phyloP scores from a whole-genome alignment of 2,329 filamentous ascomycete genomes.

The Periconia sp. region DNA sequence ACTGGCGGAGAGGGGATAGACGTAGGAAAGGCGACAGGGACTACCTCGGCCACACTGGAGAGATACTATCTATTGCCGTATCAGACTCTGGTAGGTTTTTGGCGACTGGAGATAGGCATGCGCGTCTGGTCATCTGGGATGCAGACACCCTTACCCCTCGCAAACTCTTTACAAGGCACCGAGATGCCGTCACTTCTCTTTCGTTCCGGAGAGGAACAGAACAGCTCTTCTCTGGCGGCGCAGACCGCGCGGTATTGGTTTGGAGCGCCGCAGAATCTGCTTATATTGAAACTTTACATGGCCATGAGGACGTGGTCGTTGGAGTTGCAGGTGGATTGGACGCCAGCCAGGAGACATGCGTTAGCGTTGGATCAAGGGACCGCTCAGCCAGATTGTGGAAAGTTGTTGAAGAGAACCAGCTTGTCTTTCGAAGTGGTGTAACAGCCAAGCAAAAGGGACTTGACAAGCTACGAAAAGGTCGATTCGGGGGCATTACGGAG shows the following conservation, averaged over 20 bases:
- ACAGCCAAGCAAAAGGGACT: constrained; percentile 46
- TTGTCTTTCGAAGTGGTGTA: constrained; percentile 90
- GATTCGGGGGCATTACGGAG: constrained; percentile 38
- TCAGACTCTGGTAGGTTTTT: constrained; percentile 90
- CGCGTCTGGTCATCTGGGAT: constrained; percentile 86
- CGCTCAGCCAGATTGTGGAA: constrained; percentile 95
- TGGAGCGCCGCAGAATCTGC: constrained; percentile 93
- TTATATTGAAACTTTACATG: constrained; percentile 94
- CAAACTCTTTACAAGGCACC: constrained; percentile 88
- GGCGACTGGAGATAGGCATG: constrained; percentile 86
- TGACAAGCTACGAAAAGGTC: constrained; percentile 43
- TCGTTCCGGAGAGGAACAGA: constrained; percentile 87
- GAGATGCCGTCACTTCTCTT: constrained; percentile 83
- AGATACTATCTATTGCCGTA: constrained; percentile 83
- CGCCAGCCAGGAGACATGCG: constrained; percentile 83
- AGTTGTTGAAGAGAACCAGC: constrained; percentile 90
- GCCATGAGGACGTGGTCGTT: constrained; percentile 89
- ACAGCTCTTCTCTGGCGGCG: constrained; percentile 88
- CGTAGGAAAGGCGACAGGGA: constrained; percentile 66
- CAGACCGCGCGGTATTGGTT: constrained; percentile 92
- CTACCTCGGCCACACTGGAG: constrained; percentile 74
- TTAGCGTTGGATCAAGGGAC: constrained; percentile 89
- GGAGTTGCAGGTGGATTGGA: constrained; percentile 67
- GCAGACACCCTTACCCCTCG: constrained; percentile 78
- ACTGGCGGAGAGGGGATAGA: constrained; percentile 66